A percentile compares a stretch with the other conserved stretches of the same genome.
Conservation (phyloP, 371 early-diverging fungal species). For the Batkoa obscura region DNA sequence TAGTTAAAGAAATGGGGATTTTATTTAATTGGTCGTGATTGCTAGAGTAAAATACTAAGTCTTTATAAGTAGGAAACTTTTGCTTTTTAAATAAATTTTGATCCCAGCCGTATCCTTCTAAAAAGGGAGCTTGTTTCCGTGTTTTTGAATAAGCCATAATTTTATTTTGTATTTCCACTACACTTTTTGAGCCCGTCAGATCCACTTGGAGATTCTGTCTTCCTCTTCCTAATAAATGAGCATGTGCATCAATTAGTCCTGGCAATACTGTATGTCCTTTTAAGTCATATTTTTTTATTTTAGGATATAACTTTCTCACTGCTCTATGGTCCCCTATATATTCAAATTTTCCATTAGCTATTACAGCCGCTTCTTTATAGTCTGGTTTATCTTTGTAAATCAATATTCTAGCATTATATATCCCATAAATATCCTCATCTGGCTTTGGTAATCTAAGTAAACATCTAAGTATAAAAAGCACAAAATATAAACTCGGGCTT, state of each 20-base stretch:
- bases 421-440: no score
- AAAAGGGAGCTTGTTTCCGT: neutral
- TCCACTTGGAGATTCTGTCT: neutral
- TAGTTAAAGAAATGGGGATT: neutral
- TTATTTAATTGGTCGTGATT: neutral
- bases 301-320: no score
- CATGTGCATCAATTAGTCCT: neutral
- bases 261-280: neutral
- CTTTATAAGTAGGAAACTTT: neutral
- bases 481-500: no score
- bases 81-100: neutral
- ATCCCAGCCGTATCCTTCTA: neutral
- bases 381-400: no score
- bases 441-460: no score
- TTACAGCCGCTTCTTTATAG: no score
- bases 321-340: no score
- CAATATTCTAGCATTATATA: no score
- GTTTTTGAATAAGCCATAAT: neutral
- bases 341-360: no score
- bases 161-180: neutral
- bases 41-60: neutral
- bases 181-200: neutral
- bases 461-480: no score
- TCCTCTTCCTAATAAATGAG: neutral
- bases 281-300: no score